Base-by-base conservation (phyloP, 352 stramenopile genomes). In the Phytopythium sindhum region DNA sequence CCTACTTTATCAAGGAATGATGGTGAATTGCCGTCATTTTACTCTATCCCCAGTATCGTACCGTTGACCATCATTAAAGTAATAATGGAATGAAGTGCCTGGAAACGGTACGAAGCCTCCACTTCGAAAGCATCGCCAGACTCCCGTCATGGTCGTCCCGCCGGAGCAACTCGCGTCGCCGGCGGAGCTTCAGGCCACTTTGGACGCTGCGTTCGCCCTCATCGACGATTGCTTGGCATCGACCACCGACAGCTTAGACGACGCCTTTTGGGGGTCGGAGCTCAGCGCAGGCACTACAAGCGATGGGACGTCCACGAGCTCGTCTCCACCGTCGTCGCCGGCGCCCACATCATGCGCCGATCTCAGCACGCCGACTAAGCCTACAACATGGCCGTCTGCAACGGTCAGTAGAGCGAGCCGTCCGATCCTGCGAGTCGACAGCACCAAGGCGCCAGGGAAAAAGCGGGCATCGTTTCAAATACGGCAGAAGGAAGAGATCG, bases 401-500 rank as follows among this genome's bases (percentile, higher is more conserved):
- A 47, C 41, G 44, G 10, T 14, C 9, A 26, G n/a, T 15, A 11
- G 5, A 23, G 11, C 45, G 45, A 31, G 23, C 45, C 23, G n/a
- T 11, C 45, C 21, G 4, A 23, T 26, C n/a, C 10, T 19, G 17
- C 45, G 23, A 52, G 12, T 15, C 5, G 45, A 26, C 9, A 52
- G 45, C 23, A 19, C 23, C 23, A 52, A 52, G n/a, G 10, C 23
- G 8, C 52, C 11, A 1, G 15, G 4, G 31, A 21, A 23, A 31
- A 58, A 58, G 52, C 12, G 12, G 10, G 29, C 21, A 31, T 28
- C 52, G 31, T 31, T 37, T 11, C 52, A 42, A 58, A 23, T 62
- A 11, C 68, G 64, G 0, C 66, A 72, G 53, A 77, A 73, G 54
- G 62, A 78, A 54, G 69, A 80, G 62, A 72, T 80, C 31, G 41